Evolutionary conservation across 805 yeast species (phyloP), one percentile per base, ranked within the genome.

Genomic region (Candida cerambycidarum): DNA sequence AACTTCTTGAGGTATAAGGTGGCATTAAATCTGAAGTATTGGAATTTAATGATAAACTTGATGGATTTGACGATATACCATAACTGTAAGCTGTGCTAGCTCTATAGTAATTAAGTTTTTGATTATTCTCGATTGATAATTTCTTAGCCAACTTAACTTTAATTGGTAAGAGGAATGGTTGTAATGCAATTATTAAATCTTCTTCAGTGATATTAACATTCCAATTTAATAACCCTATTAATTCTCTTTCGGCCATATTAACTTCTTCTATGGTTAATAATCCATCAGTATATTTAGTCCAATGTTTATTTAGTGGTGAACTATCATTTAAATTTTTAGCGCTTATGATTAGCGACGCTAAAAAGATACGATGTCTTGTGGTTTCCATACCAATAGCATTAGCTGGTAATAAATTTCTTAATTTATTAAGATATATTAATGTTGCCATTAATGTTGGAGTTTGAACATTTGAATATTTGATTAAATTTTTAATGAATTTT

Each of bases 391-490:
- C 98, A 45, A 84, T 79, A 10, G 96, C 93, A 61, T 86, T 85
- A 21, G 87, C 79, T 2, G 98, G 98, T 41, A 92, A 75, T 6
- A 84, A 74, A 41, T 79, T 76, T 53, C 92, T 79, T 53, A 93
- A 73, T 51, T 89, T 83, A 42, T 83, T 81, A 47, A 92, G 71
- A 61, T 88, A 92, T 12, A 89, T 90, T 42, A 90, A 73, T 4
- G 96, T 78, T 15, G 97, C 83, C 98, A 93, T 92, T 49, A 92
- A 74, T 0, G 98, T 92, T 27, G 97, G 89, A 3, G 96, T 86
- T 65, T 89, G 96, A 32, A 92, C 98, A 61, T 90, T 89, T 5
- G 97, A 88, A 56, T 85, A 81, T 42, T 72, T 73, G 53, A 92
- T 82, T 48, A 92, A 69, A 19, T 75, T 78, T 46, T 80, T 75